Conservation (phyloP, 2,329 filamentous ascomycete genomes). For the Ustilaginoidea virens region DNA sequence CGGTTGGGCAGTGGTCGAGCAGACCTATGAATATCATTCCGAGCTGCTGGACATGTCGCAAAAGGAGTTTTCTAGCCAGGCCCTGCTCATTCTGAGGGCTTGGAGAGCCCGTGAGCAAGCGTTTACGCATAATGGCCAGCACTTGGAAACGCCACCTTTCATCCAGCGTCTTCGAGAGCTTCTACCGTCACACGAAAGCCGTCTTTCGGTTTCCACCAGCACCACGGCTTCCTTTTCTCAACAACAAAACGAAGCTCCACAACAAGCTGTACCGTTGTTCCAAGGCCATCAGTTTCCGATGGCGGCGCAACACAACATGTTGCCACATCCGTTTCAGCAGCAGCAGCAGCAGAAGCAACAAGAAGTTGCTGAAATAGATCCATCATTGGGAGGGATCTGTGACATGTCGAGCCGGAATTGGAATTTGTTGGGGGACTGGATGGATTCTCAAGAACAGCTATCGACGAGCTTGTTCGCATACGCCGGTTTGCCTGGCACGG, state of each 20-base stretch:
- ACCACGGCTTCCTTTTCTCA: conserved; percentile 1
- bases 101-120: conserved; percentile 35
- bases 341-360: conserved; percentile 4
- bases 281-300: no score
- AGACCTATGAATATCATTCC: conserved; percentile 30
- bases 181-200: conserved; percentile 24
- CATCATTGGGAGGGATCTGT: conserved; percentile 27
- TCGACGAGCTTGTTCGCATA: conserved; percentile 16
- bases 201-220: no score
- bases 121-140: conserved; percentile 19
- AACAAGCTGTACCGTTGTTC: conserved; percentile 1
- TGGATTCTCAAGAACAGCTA: conserved; percentile 13
- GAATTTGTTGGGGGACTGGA: conserved; percentile 26
- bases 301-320: no score
- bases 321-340: conserved; percentile 1
- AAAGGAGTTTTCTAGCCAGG: conserved; percentile 28
- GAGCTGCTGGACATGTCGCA: conserved; percentile 34
- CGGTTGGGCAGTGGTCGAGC: conserved; percentile 33
- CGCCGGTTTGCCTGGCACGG: conserved; percentile 11
- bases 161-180: conserved; percentile 27
- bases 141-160: conserved; percentile 27
- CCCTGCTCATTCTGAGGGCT: conserved; percentile 31
- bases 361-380: conserved; percentile 18
- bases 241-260: conserved; percentile 1
- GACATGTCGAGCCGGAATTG: conserved; percentile 28